These are phyloP conservation scores for Aeminium ludgeri DNA, from an alignment of 495 filamentous ascomycete species.

Conservation along the genomic window DNA sequence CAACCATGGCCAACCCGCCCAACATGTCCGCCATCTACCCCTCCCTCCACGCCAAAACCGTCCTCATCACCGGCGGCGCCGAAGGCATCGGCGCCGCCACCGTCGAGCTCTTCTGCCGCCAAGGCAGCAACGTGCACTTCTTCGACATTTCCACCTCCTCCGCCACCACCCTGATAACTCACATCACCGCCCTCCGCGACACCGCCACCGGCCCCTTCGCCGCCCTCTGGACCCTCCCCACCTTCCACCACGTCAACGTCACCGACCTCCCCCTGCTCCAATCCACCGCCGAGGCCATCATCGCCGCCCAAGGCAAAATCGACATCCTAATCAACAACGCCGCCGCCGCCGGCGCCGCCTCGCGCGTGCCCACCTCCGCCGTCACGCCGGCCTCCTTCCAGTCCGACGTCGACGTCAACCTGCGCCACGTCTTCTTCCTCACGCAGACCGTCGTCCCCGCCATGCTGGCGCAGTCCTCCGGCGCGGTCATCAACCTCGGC, in stretches of 20 bases:
- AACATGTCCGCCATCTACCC: slow-evolving; percentile 6
- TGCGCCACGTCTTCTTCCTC: slow-evolving; percentile 25
- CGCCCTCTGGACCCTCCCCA: background rate
- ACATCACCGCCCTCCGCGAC: background rate
- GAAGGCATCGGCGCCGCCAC: slow-evolving; percentile 12
- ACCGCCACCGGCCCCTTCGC: background rate
- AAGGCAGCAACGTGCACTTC: slow-evolving; percentile 12
- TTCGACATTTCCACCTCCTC: slow-evolving; percentile 8
- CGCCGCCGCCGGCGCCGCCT: slow-evolving; percentile 9
- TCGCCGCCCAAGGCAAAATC: slow-evolving; percentile 7
- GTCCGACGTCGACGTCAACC: slow-evolving; percentile 18
- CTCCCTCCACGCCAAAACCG: slow-evolving; percentile 8
- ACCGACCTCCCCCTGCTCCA: slow-evolving; percentile 5
- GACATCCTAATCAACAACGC: slow-evolving; percentile 14
- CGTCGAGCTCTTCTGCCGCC: slow-evolving; percentile 11
- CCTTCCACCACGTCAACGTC: slow-evolving; percentile 13
- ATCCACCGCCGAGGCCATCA: background rate
- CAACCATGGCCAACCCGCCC: background rate
- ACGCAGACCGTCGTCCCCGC: slow-evolving; percentile 22
- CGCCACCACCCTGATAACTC: background rate
- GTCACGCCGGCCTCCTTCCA: slow-evolving; percentile 22
- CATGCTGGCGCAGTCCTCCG: slow-evolving; percentile 16
- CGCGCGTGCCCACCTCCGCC: slow-evolving; percentile 3
- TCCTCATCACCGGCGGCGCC: slow-evolving; percentile 11
- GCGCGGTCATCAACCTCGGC: slow-evolving; percentile 21